These are phyloP conservation scores for Nakataea oryzae DNA, from an alignment of 2,329 filamentous ascomycete genomes.

Conservation along the genomic window DNA sequence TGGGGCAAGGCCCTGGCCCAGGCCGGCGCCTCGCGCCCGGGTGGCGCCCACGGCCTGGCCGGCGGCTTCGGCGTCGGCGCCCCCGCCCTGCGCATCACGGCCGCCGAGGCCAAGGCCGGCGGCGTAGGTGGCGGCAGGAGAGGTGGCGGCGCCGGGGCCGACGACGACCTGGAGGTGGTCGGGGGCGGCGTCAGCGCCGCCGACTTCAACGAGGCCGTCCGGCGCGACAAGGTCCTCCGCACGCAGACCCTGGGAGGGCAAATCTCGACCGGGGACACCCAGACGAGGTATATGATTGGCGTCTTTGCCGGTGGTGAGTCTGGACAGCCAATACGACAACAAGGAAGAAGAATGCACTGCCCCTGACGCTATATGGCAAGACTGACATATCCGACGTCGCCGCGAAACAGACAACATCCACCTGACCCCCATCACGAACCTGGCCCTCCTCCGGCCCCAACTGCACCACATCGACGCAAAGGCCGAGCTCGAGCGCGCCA, in stretches of 20 bases:
- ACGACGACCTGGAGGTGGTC: slow-evolving; percentile 16
- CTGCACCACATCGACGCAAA: slow-evolving; percentile 86
- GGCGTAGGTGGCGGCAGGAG: neutral
- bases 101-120: slow-evolving; percentile 3
- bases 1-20: slow-evolving; percentile 71
- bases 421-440: slow-evolving; percentile 70
- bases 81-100: slow-evolving; percentile 16
- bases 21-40: slow-evolving; percentile 45
- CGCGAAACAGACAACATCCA: slow-evolving; percentile 62
- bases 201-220: slow-evolving; percentile 58
- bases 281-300: slow-evolving; percentile 81
- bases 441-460: slow-evolving; percentile 84
- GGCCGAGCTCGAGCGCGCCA: slow-evolving; percentile 54
- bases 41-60: slow-evolving; percentile 58
- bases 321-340: neutral
- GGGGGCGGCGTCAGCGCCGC: slow-evolving; percentile 33
- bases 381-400: neutral
- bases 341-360: neutral
- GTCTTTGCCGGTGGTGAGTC: slow-evolving; percentile 72
- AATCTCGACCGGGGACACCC: slow-evolving; percentile 50
- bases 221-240: slow-evolving; percentile 61
- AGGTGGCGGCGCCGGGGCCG: neutral
- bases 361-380: neutral
- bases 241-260: slow-evolving; percentile 82
- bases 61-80: slow-evolving; percentile 61